Base-by-base conservation (phyloP, 2,329 filamentous ascomycete species). In the Claviceps sp. region DNA sequence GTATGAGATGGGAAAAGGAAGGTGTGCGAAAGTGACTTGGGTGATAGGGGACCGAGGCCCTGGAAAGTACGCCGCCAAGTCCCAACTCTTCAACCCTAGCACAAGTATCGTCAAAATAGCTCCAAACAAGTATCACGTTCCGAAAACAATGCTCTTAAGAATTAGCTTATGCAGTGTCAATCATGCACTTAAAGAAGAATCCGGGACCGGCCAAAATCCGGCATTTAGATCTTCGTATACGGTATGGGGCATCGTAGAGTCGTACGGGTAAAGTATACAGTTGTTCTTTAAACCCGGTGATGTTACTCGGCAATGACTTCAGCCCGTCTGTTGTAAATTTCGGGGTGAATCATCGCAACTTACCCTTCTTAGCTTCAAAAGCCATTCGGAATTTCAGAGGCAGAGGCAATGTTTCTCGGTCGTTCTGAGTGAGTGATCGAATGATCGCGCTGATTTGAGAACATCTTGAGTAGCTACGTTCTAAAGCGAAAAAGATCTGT, bases 401-500 rank as follows among this genome's bases (percentile, higher is more conserved):
- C 0, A 62, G 26, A 60, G 0, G 68, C 62, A 10, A 68, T 17
- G 74, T 71, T 54, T 76, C 71, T 50, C 75, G 76, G n/a, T 69
- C 63, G 6, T 70, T 66, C 52, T 77, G 73, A 42, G 75, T 77
- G 73, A 42, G 75, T 73, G 62, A 11, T 80, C 69, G 16, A 81
- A 67, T 24, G 79, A 61, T 13, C 74, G 76, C 0, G 78, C 77
- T 0, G 76, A 78, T 14, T 72, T 73, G 17, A 77, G 65, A 0
- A 76, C 77, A 56, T 81, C 78, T 5, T 71, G 71, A 55, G 76
- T 73, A 1, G 70, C 69, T 13, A 71, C 77, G 19, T 73, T 66
- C 54, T 75, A 77, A 0, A 67, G 66, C 0, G 62, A 60, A 0
- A 68, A 63, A 0, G 69, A 63, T 19, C 64, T 62, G 0, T 78